These are phyloP conservation scores for Phytophthora quininea DNA, from an alignment of 352 stramenopile species.

Conservation along the genomic window DNA sequence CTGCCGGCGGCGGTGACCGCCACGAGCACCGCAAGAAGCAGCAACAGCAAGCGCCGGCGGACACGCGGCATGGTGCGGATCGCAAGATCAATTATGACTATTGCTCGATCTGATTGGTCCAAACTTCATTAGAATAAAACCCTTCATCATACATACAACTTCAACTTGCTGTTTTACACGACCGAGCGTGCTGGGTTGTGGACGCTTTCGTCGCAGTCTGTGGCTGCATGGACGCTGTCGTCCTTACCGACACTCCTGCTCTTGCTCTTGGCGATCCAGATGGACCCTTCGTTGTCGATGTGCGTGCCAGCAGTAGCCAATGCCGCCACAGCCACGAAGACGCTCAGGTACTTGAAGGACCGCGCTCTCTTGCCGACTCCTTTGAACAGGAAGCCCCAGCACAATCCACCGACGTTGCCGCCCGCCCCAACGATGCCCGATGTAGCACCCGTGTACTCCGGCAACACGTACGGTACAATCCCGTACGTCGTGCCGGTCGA, in stretches of 20 bases:
- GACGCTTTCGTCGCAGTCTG: not conserved
- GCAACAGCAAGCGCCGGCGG: constrained; percentile 24
- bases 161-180: not conserved
- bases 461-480: constrained; percentile 53
- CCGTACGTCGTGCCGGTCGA: constrained; percentile 46
- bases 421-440: constrained; percentile 53
- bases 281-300: constrained; percentile 27
- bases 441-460: constrained; percentile 33
- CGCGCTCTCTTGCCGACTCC: constrained; percentile 26
- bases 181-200: not conserved
- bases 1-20: constrained; percentile 36
- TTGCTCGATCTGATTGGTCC: not conserved
- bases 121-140: no score
- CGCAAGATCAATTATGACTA: not conserved
- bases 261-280: constrained; percentile 12
- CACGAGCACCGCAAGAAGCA: constrained; percentile 33
- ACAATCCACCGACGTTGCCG: constrained; percentile 47
- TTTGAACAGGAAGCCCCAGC: constrained; percentile 53
- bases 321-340: constrained; percentile 29
- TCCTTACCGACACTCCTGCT: constrained; percentile 16
- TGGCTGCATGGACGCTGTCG: constrained; percentile 11
- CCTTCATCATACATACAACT: not conserved
- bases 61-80: constrained; percentile 37
- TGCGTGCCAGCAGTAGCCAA: constrained; percentile 24
- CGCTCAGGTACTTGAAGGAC: constrained; percentile 51